phyloP scores from a whole-genome alignment of 441 rosid species.

The Omphalea diandra region DNA sequence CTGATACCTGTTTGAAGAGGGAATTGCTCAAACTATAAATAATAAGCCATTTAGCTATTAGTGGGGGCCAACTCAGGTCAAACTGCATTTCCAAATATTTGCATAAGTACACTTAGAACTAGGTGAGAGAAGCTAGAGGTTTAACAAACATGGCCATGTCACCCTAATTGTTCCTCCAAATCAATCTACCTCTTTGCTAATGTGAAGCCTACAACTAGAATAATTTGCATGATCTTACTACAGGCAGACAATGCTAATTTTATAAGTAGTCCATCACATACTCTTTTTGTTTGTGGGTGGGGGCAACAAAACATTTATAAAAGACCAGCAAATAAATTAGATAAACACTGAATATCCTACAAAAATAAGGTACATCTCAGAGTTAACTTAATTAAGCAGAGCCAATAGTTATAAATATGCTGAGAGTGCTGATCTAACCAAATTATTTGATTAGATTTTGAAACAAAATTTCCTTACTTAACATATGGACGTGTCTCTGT shows the following conservation, averaged over 20 bases:
- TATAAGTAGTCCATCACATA: not conserved
- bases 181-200: not conserved
- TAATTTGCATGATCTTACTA: not conserved
- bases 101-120: too few relatives aligned
- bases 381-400: not conserved
- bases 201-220: not conserved
- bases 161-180: not conserved
- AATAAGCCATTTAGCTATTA: not conserved
- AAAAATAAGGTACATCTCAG: too few relatives aligned
- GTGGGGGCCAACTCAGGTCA: not conserved
- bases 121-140: not conserved
- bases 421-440: too few relatives aligned
- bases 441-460: too few relatives aligned
- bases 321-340: constrained; percentile 5
- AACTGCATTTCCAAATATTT: too few relatives aligned
- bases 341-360: not conserved
- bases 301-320: not conserved
- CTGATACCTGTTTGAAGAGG: not conserved
- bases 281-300: not conserved
- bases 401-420: not conserved
- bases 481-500: not conserved
- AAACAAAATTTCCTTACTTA: too few relatives aligned
- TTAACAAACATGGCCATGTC: not conserved
- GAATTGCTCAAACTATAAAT: not conserved
- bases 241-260: not conserved